These are phyloP conservation scores for Irpex sp. DNA, from an alignment of 1,284 basidiomycete genomes.

Conservation along the genomic window DNA sequence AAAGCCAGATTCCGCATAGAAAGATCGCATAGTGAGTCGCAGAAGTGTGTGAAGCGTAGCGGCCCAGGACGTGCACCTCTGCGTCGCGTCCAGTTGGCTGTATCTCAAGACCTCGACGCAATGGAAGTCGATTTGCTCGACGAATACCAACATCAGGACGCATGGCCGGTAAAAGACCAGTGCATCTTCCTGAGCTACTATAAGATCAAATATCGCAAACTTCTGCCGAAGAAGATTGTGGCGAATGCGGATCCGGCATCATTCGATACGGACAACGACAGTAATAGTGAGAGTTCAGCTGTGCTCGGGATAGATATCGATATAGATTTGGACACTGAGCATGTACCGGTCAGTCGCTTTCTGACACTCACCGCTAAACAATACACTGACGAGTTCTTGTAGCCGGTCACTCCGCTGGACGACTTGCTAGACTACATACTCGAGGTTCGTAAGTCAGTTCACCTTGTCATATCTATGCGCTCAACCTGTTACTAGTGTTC, in stretches of 20 bases:
- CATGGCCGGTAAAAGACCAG: neutral
- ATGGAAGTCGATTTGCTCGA: too few relatives aligned
- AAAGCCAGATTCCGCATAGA: neutral
- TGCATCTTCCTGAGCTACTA: slow-evolving; percentile 4
- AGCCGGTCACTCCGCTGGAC: slow-evolving; percentile 2
- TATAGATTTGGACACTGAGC: neutral
- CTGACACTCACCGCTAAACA: neutral
- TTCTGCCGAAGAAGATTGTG: neutral
- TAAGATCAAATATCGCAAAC: slow-evolving; percentile 4
- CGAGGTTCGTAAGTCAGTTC: neutral
- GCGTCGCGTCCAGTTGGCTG: too few relatives aligned
- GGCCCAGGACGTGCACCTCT: neutral
- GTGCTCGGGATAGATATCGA: neutral
- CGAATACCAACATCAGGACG: too few relatives aligned
- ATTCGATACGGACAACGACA: neutral
- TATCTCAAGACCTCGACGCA: too few relatives aligned
- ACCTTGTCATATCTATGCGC: neutral
- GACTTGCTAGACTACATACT: neutral
- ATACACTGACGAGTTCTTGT: neutral
- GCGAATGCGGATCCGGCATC: neutral
- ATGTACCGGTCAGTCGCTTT: neutral
- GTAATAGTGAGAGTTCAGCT: neutral
- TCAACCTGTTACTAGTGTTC: neutral
- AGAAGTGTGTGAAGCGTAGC: neutral
- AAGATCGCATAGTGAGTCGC: neutral